Conservation (phyloP, 1,284 basidiomycete genomes). For the Cutaneotrichosporon sp. region DNA sequence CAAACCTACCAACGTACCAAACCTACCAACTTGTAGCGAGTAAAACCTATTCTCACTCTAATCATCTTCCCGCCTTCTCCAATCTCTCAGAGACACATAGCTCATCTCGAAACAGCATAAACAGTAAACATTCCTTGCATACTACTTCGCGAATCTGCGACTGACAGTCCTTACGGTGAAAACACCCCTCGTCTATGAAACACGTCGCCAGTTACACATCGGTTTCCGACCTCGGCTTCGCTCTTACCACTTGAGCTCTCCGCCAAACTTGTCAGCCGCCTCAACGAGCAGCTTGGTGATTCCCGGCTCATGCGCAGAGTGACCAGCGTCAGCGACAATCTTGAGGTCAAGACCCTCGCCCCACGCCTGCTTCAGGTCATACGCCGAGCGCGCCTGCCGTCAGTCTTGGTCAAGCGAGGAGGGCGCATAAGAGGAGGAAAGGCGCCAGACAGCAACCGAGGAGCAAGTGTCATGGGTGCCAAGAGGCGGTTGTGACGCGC, state of each 20-base stretch:
- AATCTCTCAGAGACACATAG: no score
- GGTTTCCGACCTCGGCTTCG: background rate
- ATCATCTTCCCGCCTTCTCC: no score
- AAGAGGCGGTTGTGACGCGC: background rate
- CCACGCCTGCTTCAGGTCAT: slow-evolving; percentile 57
- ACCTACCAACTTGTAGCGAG: no score
- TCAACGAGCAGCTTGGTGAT: slow-evolving; percentile 65
- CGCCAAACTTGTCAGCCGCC: slow-evolving; percentile 21
- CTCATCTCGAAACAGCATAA: no score
- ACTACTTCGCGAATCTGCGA: background rate
- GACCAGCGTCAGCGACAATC: slow-evolving; percentile 87
- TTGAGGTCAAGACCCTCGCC: slow-evolving; percentile 66
- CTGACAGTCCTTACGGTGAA: background rate
- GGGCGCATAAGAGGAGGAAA: background rate
- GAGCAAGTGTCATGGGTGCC: background rate
- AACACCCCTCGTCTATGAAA: background rate
- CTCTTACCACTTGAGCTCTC: slow-evolving; percentile 21
- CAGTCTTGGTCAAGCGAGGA: background rate
- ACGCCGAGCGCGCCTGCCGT: slow-evolving; percentile 11
- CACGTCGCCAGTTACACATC: background rate
- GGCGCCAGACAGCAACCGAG: background rate
- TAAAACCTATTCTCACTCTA: no score
- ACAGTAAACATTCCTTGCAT: background rate
- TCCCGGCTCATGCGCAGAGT: slow-evolving; percentile 77
- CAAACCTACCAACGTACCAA: no score